Percentiles rank a stretch among this genome's conserved stretches.
phyloP scores from a whole-genome alignment of 257 asterid species.

The Nicotiana otophora region DNA sequence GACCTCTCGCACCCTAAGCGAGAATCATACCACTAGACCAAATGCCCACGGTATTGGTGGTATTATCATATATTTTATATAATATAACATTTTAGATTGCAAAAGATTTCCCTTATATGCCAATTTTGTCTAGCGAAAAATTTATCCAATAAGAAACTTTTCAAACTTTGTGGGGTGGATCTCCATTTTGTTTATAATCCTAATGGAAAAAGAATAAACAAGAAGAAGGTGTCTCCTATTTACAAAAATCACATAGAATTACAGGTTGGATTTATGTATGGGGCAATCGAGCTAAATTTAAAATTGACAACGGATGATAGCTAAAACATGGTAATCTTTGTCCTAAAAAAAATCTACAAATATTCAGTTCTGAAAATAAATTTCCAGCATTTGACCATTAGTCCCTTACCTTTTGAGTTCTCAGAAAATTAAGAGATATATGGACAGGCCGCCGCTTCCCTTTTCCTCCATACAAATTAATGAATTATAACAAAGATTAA shows the following conservation, averaged over 20 bases:
- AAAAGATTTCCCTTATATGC: not conserved
- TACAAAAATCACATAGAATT: not conserved
- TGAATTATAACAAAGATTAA: not conserved
- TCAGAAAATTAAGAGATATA: not conserved
- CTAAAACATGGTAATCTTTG: not conserved
- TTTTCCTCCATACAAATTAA: not conserved
- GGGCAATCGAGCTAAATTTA: not conserved
- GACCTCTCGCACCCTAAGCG: conserved; percentile 94
- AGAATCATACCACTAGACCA: conserved; percentile 86
- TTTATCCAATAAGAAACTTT: not conserved
- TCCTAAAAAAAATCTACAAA: not conserved
- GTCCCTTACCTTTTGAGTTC: not conserved
- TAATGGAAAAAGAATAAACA: not conserved
- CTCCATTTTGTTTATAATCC: not conserved
- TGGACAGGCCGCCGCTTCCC: not conserved
- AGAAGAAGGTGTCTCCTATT: not conserved
- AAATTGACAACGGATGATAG: not conserved
- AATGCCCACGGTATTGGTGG: conserved; percentile 29
- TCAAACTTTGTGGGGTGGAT: not conserved
- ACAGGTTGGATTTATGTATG: not conserved
- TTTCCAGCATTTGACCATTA: not conserved
- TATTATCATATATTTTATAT: accelerated
- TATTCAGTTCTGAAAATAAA: not conserved
- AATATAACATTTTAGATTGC: not conserved
- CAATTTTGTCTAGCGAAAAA: not conserved